These are phyloP conservation scores for Amesomyces nigricolor DNA, from an alignment of 2,329 filamentous ascomycete species.

Conservation along the genomic window DNA sequence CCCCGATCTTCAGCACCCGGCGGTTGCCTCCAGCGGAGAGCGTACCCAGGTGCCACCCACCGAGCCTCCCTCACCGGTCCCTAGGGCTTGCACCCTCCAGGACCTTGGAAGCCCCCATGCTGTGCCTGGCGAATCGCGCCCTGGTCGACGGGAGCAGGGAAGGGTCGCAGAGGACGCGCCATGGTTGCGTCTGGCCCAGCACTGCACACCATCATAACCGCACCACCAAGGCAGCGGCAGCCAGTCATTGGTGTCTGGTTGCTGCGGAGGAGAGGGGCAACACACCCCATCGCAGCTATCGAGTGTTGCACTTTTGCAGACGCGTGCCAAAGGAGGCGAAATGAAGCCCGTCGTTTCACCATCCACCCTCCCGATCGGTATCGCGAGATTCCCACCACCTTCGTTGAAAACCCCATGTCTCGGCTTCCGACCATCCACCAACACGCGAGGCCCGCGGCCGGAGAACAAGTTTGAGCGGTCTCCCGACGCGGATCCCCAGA, in stretches of 20 bases:
- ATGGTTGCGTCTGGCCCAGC: neutral
- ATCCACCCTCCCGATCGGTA: neutral
- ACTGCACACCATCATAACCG: neutral
- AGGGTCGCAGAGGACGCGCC: neutral
- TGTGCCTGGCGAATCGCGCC: neutral
- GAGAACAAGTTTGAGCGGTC: neutral
- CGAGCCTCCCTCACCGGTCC: neutral
- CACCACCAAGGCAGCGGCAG: neutral
- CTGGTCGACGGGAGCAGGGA: conserved; percentile 8
- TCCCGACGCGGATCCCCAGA: neutral
- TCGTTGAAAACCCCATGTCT: conserved; percentile 4
- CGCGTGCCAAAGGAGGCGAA: neutral
- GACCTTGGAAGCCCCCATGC: conserved; percentile 12
- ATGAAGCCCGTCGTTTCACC: neutral
- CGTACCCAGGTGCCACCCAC: too few species aligned
- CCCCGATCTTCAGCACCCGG: neutral
- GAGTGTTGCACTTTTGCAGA: neutral
- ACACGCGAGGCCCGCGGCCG: neutral
- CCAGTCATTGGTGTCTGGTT: neutral
- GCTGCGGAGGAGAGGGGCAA: neutral
- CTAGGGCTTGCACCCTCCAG: neutral
- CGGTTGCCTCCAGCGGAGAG: too few species aligned
- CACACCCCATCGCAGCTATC: neutral
- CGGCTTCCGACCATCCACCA: neutral
- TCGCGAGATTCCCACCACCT: conserved; percentile 7